A percentile compares a stretch with the other conserved stretches of the same genome.
phyloP scores from a whole-genome alignment of 2,329 filamentous ascomycete genomes.

The Hypoxylon sp. region DNA sequence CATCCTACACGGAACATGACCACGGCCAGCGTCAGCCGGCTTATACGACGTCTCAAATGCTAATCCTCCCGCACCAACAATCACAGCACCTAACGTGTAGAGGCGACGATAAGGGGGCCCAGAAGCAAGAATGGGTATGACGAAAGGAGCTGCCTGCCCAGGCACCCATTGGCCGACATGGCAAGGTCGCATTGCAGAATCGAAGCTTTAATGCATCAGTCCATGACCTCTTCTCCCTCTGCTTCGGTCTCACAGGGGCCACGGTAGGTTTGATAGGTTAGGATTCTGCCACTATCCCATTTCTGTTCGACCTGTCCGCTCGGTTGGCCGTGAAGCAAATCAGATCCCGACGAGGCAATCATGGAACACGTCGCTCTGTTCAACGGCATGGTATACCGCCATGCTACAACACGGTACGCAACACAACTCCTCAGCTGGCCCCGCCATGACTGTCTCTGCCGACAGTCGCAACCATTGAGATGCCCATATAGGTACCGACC shows the following conservation, averaged over 20 bases:
- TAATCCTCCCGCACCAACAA: constrained; percentile 13
- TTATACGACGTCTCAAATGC: constrained; percentile 6
- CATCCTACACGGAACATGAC: too few species aligned
- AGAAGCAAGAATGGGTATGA: constrained; percentile 33
- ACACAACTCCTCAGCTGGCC: too few species aligned
- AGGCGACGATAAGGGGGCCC: constrained; percentile 4
- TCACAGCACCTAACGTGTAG: constrained; percentile 1
- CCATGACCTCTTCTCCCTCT: not conserved
- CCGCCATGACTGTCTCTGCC: not conserved
- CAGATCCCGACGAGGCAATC: constrained; percentile 28
- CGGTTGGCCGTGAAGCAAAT: constrained; percentile 30
- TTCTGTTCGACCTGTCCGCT: constrained; percentile 15
- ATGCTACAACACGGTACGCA: not conserved
- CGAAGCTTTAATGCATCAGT: constrained; percentile 26
- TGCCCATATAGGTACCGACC: not conserved
- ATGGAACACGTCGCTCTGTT: constrained; percentile 10
- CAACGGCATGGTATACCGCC: constrained; percentile 12
- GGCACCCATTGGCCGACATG: not conserved
- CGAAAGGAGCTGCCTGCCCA: constrained; percentile 20
- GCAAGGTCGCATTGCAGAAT: constrained; percentile 29
- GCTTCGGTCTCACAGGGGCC: constrained; percentile 22
- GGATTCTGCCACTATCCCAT: constrained; percentile 13
- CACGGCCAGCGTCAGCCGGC: not conserved
- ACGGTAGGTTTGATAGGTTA: constrained; percentile 29
- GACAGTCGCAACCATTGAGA: not conserved